phyloP scores from a whole-genome alignment of 345 rosid species.

The Melaleuca alternifolia region DNA sequence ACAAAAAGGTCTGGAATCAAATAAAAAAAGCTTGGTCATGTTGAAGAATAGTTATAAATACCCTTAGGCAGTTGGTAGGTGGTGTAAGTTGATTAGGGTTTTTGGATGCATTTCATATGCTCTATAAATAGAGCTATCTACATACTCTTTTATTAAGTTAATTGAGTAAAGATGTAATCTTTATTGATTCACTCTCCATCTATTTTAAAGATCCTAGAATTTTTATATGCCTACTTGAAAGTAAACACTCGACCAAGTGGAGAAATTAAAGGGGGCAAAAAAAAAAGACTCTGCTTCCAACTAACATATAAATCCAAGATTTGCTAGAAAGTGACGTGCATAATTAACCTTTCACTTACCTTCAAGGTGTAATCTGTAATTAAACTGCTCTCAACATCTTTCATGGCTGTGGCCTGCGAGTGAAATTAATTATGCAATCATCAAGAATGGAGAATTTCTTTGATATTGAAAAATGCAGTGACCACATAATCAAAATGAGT shows the following conservation, averaged over 20 bases:
- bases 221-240: background rate
- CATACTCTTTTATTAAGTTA: background rate
- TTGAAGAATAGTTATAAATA: background rate
- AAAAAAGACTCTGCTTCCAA: background rate
- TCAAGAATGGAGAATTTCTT: background rate
- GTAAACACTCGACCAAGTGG: background rate
- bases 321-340: background rate
- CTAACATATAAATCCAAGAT: background rate
- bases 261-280: background rate
- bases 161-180: background rate
- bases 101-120: background rate
- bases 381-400: constrained; percentile 66
- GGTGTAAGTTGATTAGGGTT: background rate
- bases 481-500: background rate
- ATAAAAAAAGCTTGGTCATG: background rate
- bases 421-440: background rate
- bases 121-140: background rate
- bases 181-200: background rate
- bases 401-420: constrained; percentile 62
- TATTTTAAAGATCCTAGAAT: background rate
- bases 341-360: constrained; percentile 18
- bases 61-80: background rate
- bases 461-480: background rate
- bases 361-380: constrained; percentile 86
- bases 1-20: background rate